Percentiles rank a stretch among this genome's conserved stretches.
Conservation (phyloP, 495 filamentous ascomycete species). For the Tuber umbilicatum region DNA sequence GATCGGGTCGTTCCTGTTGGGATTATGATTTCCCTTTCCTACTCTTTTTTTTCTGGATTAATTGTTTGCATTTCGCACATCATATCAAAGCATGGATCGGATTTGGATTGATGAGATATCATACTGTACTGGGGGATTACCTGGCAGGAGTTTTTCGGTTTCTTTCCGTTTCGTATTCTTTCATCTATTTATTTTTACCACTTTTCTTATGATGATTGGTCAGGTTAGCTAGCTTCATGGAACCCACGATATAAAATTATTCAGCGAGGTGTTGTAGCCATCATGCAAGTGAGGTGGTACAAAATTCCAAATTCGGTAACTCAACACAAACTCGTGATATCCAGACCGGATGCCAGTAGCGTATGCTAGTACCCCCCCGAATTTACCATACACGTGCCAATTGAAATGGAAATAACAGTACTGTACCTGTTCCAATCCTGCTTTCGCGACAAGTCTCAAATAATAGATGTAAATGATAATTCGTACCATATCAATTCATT, state of each 20-base stretch:
- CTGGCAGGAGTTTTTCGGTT: neutral
- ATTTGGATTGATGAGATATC: neutral
- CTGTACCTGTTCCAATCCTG: too few relatives aligned
- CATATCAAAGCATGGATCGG: neutral
- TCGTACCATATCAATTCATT: too few relatives aligned
- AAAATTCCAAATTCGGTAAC: neutral
- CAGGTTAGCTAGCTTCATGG: neutral
- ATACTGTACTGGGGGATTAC: neutral
- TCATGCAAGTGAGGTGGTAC: neutral
- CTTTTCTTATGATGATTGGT: neutral
- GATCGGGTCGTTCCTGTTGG: neutral
- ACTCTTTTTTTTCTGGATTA: neutral
- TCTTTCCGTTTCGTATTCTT: neutral
- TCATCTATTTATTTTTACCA: neutral
- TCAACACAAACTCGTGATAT: neutral
- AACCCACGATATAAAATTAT: neutral
- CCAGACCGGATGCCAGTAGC: too few relatives aligned
- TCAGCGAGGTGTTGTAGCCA: neutral
- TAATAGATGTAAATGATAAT: too few relatives aligned
- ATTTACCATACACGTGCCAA: too few relatives aligned
- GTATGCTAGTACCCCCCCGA: too few relatives aligned
- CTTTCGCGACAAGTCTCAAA: too few relatives aligned
- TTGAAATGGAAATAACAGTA: too few relatives aligned
- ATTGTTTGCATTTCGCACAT: neutral
- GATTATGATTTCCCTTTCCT: neutral